Evolutionary conservation across 495 filamentous ascomycete species (phyloP).

Genomic region (Rusavskia elegans): DNA sequence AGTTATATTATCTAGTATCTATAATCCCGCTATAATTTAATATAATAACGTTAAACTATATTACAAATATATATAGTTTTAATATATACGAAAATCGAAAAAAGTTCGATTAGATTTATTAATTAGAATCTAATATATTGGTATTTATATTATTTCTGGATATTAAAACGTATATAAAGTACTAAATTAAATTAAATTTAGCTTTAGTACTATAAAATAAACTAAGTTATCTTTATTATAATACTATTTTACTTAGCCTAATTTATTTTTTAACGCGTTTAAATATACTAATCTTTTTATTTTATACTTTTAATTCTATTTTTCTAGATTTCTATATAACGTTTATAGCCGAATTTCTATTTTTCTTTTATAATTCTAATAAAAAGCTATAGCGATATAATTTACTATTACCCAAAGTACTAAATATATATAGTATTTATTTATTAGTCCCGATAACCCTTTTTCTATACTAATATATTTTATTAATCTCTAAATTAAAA

Average conservation of each 20-base stretch:
- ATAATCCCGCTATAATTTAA: no score
- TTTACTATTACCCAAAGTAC: neutral
- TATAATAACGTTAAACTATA: no score
- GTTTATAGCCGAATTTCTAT: neutral
- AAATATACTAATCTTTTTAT: neutral
- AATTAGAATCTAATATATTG: neutral
- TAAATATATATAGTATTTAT: neutral
- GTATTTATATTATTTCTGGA: neutral
- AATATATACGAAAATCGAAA: no score
- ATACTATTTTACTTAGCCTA: neutral
- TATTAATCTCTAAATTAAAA: neutral
- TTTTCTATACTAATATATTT: neutral
- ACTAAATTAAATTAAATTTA: neutral
- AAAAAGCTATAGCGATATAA: neutral
- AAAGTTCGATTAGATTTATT: neutral
- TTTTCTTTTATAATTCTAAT: neutral
- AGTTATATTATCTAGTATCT: no score
- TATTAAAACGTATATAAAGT: neutral
- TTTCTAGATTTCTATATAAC: neutral
- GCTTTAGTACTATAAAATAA: neutral
- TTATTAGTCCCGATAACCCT: neutral
- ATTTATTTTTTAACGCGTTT: neutral
- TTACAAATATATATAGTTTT: no score
- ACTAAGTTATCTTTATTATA: neutral
- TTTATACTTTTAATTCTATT: neutral